phyloP scores from a whole-genome alignment of 2,329 filamentous ascomycete genomes.

The Aspergillus hiratsukae region DNA sequence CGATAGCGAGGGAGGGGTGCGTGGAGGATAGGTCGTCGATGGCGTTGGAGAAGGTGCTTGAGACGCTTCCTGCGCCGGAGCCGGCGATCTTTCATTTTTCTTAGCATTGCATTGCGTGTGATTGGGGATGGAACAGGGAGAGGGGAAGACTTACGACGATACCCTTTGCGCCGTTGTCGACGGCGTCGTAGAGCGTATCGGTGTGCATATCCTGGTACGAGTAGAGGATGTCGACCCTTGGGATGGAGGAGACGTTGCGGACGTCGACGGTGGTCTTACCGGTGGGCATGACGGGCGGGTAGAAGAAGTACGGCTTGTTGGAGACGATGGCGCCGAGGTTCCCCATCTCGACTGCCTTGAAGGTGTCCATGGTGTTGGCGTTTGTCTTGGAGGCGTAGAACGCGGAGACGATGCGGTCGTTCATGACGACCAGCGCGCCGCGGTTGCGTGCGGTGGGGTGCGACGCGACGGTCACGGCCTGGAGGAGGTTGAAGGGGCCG shows the following conservation, averaged over 20 bases:
- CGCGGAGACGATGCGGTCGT: conserved; percentile 57
- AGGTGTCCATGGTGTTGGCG: conserved; percentile 60
- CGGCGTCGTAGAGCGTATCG: conserved; percentile 18
- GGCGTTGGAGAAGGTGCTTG: conserved; percentile 12
- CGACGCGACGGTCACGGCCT: conserved; percentile 55
- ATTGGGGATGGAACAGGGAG: neutral
- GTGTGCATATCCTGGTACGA: conserved; percentile 24
- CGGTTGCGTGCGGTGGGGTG: conserved; percentile 44
- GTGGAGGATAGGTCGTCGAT: conserved; percentile 14
- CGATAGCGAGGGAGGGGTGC: conserved; percentile 15
- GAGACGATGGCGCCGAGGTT: conserved; percentile 57
- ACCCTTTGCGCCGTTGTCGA: conserved; percentile 22
- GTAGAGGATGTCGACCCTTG: conserved; percentile 24
- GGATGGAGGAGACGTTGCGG: conserved; percentile 14
- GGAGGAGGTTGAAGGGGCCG: conserved; percentile 59
- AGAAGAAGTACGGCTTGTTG: conserved; percentile 58
- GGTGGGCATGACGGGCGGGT: conserved; percentile 46
- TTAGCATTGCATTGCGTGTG: neutral
- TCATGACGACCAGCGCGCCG: conserved; percentile 58
- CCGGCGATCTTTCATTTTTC: conserved; percentile 16
- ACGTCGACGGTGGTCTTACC: conserved; percentile 32
- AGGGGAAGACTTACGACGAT: conserved; percentile 17
- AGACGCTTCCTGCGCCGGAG: conserved; percentile 20
- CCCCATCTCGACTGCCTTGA: conserved; percentile 55
- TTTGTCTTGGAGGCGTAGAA: conserved; percentile 60